These are phyloP conservation scores for Pichia gijzeniarum DNA, from an alignment of 805 yeast genomes.

Conservation along the genomic window DNA sequence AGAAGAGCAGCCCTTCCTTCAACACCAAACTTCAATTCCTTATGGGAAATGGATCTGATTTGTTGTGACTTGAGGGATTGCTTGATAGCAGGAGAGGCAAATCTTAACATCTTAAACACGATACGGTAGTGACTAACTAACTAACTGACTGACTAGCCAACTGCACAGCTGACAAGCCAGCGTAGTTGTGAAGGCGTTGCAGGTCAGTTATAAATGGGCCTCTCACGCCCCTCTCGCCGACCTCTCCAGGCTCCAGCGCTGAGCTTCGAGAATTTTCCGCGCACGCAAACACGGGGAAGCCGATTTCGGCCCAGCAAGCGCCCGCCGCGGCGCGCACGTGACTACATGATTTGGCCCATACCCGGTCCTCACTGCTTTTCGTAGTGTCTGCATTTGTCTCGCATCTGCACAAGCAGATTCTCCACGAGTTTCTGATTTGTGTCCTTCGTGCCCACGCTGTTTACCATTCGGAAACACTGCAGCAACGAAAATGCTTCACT, in stretches of 20 bases:
- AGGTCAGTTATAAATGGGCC: too few species aligned
- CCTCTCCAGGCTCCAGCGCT: neutral
- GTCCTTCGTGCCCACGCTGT: slow-evolving; percentile 46
- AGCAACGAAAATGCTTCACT: slow-evolving; percentile 29
- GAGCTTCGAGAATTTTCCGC: slow-evolving; percentile 2
- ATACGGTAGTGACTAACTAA: too few species aligned
- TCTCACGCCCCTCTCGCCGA: too few species aligned
- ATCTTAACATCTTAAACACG: slow-evolving; percentile 8
- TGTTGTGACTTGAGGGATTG: slow-evolving; percentile 30
- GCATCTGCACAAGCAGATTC: slow-evolving; percentile 31
- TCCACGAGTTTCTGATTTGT: slow-evolving; percentile 56
- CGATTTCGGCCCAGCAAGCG: too few species aligned
- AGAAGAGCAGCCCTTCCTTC: slow-evolving; percentile 94
- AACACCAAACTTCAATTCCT: slow-evolving; percentile 93
- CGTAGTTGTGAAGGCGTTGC: too few species aligned
- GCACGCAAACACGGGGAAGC: neutral
- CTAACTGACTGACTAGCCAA: too few species aligned
- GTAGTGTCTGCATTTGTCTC: neutral
- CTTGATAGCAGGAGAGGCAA: slow-evolving; percentile 31
- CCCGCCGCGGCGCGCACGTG: neutral
- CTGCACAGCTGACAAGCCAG: too few species aligned
- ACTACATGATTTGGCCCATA: neutral
- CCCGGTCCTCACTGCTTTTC: neutral
- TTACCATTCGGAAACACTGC: slow-evolving; percentile 58
- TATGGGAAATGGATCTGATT: slow-evolving; percentile 56